Evolutionary conservation across 2,329 filamentous ascomycete genomes (phyloP).

Genomic region (Ilyonectria sp.): DNA sequence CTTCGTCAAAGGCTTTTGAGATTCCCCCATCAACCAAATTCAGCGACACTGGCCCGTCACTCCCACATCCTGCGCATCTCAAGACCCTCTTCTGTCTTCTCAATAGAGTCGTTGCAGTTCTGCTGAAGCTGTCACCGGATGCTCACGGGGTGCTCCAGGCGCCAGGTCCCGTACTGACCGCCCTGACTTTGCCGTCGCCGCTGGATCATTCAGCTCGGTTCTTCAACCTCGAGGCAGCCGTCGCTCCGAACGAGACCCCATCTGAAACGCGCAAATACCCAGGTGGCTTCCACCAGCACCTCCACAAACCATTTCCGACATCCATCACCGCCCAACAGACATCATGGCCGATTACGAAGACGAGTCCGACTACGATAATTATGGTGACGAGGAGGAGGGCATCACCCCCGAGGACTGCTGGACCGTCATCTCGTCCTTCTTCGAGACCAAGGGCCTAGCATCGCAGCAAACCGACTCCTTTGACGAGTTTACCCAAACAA

Average conservation of each 20-base stretch:
- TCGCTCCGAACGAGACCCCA: conserved; percentile 23
- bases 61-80: conserved; percentile 41
- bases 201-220: conserved; percentile 34
- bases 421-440: conserved; percentile 97
- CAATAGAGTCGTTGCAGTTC: conserved; percentile 36
- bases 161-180: conserved; percentile 52
- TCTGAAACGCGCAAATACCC: conserved; percentile 18
- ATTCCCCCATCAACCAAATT: conserved; percentile 43
- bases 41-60: conserved; percentile 42
- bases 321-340: conserved; percentile 27
- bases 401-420: conserved; percentile 99
- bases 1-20: conserved; percentile 43
- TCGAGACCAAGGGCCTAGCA: conserved; percentile 94
- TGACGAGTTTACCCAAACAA: conserved; percentile 95
- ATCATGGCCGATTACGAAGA: conserved; percentile 72
- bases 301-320: conserved; percentile 13
- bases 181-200: conserved; percentile 47
- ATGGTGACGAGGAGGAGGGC: conserved; percentile 75
- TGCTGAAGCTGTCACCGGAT: conserved; percentile 48
- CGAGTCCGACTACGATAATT: conserved; percentile 77
- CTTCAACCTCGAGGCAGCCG: conserved; percentile 34
- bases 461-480: conserved; percentile 99
- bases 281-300: not conserved
- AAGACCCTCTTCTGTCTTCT: conserved; percentile 32
- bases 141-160: conserved; percentile 53